Evolutionary conservation across 1,284 basidiomycete genomes (phyloP).

Genomic region (Pseudozyma tsukubaensis): DNA sequence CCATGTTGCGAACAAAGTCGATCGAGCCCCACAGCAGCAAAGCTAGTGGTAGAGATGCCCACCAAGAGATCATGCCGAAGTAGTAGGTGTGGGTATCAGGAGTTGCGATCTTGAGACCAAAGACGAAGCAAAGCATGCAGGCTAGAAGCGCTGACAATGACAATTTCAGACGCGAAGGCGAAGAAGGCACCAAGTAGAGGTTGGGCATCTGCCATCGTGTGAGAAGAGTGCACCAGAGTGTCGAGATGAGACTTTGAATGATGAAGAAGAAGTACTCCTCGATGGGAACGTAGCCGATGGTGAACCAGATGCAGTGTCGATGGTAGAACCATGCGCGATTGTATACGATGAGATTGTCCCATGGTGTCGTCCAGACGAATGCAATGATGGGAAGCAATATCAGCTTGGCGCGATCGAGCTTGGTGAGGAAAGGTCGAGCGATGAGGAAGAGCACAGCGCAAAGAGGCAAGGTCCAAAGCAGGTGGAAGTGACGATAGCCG

Average conservation of each 20-base stretch:
- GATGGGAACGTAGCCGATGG: slow-evolving; percentile 58
- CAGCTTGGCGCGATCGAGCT: slow-evolving; percentile 58
- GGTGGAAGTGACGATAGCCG: slow-evolving; percentile 57
- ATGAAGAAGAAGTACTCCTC: slow-evolving; percentile 66
- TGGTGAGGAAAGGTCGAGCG: slow-evolving; percentile 55
- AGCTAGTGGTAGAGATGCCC: slow-evolving; percentile 54
- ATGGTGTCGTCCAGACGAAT: slow-evolving; percentile 63
- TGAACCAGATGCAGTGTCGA: slow-evolving; percentile 57
- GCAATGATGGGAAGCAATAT: slow-evolving; percentile 58
- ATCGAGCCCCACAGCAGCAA: slow-evolving; percentile 55
- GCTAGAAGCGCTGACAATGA: slow-evolving; percentile 14
- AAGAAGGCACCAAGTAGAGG: slow-evolving; percentile 26
- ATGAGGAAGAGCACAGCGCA: slow-evolving; percentile 45
- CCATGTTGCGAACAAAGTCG: slow-evolving; percentile 46
- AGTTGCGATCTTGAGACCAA: slow-evolving; percentile 26
- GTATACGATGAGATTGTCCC: slow-evolving; percentile 61
- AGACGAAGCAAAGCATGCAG: slow-evolving; percentile 10
- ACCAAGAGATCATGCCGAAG: slow-evolving; percentile 63
- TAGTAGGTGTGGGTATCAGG: slow-evolving; percentile 52
- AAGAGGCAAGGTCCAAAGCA: slow-evolving; percentile 59
- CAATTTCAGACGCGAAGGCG: slow-evolving; percentile 2
- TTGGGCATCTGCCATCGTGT: slow-evolving; percentile 59
- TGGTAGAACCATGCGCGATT: slow-evolving; percentile 62
- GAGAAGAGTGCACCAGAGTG: slow-evolving; percentile 54
- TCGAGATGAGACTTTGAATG: slow-evolving; percentile 62